Percentiles rank a stretch among this genome's conserved stretches.
Conservation (phyloP, 768 basidiomycete species). For the Pulveroboletus sp. region DNA sequence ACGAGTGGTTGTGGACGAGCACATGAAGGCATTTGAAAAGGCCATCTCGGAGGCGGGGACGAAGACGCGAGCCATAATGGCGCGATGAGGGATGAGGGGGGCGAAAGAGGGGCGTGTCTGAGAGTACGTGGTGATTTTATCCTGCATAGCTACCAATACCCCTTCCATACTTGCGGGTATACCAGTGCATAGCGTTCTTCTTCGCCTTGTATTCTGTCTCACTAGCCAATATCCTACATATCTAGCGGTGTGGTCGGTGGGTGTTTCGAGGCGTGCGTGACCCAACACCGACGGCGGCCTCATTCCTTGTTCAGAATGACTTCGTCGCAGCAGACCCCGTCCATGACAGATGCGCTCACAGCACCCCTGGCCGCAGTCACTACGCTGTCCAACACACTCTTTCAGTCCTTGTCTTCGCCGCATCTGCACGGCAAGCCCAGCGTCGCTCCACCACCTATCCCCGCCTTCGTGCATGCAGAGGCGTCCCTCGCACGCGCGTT, state of each 20-base stretch:
- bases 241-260: too few species aligned
- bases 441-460: conserved; percentile 42
- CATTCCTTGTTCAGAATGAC: conserved; percentile 2
- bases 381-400: conserved; percentile 60
- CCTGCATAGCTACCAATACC: conserved; percentile 1
- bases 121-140: too few species aligned
- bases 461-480: conserved; percentile 60
- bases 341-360: conserved; percentile 59
- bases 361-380: conserved; percentile 60
- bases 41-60: conserved; percentile 66
- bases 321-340: conserved; percentile 12
- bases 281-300: too few species aligned
- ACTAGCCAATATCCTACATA: too few species aligned
- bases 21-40: conserved; percentile 68
- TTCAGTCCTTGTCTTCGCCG: conserved; percentile 66
- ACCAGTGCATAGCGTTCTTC: conserved; percentile 10
- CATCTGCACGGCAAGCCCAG: conserved; percentile 34
- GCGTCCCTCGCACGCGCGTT: conserved; percentile 60
- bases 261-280: too few species aligned
- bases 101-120: not conserved
- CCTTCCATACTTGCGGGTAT: conserved; percentile 6
- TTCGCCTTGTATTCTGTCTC: conserved; percentile 15
- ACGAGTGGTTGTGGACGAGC: conserved; percentile 69
- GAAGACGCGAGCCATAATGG: conserved; percentile 82
- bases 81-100: conserved; percentile 56